Conservation (phyloP, 2,329 filamentous ascomycete species). For the Lachnum nothofagi region DNA sequence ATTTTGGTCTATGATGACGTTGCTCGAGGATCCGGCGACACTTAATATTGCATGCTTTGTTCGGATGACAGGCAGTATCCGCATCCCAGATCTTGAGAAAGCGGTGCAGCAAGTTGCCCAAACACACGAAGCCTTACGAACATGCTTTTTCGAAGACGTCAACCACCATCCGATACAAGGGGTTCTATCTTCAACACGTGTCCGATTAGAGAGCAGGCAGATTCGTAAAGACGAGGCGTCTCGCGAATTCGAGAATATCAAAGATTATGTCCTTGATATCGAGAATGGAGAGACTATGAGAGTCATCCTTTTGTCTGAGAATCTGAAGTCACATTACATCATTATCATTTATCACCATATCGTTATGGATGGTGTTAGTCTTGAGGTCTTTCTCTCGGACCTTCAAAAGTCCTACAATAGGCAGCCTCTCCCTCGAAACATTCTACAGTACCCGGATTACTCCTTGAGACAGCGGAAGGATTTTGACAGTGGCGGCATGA, state of each 20-base stretch:
- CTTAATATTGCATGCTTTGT: conserved; percentile 2
- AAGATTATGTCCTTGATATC: conserved; percentile 18
- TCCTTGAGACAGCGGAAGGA: background rate
- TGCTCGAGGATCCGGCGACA: conserved; percentile 2
- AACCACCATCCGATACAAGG: no score
- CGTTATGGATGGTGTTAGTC: background rate
- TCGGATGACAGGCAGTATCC: background rate
- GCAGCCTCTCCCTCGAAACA: background rate
- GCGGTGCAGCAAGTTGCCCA: conserved; percentile 1
- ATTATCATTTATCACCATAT: background rate
- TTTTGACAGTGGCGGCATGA: background rate
- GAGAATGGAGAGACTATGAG: conserved; percentile 23
- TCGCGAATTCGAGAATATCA: conserved; percentile 9
- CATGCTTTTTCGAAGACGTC: background rate
- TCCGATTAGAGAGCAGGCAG: no score
- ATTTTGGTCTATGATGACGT: conserved; percentile 2
- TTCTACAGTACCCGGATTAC: background rate
- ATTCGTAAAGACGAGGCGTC: no score
- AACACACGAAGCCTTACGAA: conserved; percentile 6
- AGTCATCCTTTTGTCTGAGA: conserved; percentile 34
- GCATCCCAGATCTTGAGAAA: background rate
- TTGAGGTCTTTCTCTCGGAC: background rate
- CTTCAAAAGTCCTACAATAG: background rate
- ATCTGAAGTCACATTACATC: conserved; percentile 12
- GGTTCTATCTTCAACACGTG: no score